Evolutionary conservation across 768 basidiomycete genomes (phyloP), one percentile per base, ranked within the genome.

Genomic region (Sporobolomyces pararoseus): DNA sequence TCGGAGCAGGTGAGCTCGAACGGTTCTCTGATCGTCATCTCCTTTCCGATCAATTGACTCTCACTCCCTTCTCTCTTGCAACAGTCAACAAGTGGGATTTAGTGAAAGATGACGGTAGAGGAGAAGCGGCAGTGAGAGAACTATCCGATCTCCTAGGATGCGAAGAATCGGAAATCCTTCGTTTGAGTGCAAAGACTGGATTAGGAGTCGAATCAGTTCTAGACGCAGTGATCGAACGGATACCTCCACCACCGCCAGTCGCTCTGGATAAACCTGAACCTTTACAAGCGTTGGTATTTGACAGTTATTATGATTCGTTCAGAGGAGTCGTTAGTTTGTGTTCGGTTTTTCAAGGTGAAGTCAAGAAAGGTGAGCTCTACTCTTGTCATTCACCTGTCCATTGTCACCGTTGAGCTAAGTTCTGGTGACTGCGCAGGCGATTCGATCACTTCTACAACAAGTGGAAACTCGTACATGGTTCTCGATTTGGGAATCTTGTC

Each of bases 251-350:
- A 1, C 53, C 47, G 2, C 39, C 57, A 7, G 50, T 46, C 6
- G 44, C 25, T 68, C 64, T 17, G 13, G 65, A 53, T 2, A 31
- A 46, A 59, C 7, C 25, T 25, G 67, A 64, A 60, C 76, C 75
- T 29, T 79, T 97, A 17, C 88, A 90, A 75, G 94, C 90, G 0
- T 85, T 98, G 70, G 82, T 96, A 49, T 97, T 99, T 73, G 96
- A 99, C 79, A 94, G 92, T 14, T 85, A 88, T 70, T 75, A 75
- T 52, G 96, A 99, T 78, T 86, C 89, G 71, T 99, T 92, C 80
- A 86, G 94, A 65, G 96, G 96, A 14, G 96, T 98, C 27, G 93
- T 99, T 55, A 95, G 91, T 2, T 81, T 98, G 35, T 84, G 98
- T 42, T 89, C 85, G 73, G 80, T 99, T 25, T 87, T 89, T 75